phyloP scores from a whole-genome alignment of 495 filamentous ascomycete species.

The Podospora pseudopauciseta region DNA sequence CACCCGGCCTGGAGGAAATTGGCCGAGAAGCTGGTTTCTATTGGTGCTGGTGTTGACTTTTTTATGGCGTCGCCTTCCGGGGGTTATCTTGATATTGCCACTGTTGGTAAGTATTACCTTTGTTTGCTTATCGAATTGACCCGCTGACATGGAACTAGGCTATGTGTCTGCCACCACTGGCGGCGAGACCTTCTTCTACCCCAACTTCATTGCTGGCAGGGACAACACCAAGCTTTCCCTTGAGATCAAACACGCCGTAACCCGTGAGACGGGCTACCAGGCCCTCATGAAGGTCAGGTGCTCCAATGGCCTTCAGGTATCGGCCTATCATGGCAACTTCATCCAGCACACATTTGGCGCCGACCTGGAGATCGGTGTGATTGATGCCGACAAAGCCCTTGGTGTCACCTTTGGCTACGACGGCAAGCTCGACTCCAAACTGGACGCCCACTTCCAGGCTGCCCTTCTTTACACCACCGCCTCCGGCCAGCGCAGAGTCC shows the following conservation, averaged over 20 bases:
- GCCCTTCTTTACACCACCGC: slow-evolving; percentile 93
- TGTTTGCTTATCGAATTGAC: not conserved
- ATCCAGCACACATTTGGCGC: slow-evolving; percentile 90
- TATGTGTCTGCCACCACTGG: slow-evolving; percentile 75
- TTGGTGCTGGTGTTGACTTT: slow-evolving; percentile 85
- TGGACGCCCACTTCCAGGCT: slow-evolving; percentile 97
- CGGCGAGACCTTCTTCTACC: slow-evolving; percentile 92
- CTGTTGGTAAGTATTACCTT: slow-evolving; percentile 64
- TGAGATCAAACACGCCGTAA: slow-evolving; percentile 85
- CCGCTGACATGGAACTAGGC: slow-evolving; percentile 42
- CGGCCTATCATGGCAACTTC: slow-evolving; percentile 93
- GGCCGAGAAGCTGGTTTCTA: slow-evolving; percentile 82
- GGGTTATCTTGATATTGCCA: slow-evolving; percentile 90
- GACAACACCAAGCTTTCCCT: slow-evolving; percentile 79
- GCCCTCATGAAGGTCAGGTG: slow-evolving; percentile 98
- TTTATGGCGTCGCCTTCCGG: slow-evolving; percentile 88
- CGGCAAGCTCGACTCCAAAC: slow-evolving; percentile 91
- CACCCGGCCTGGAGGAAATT: slow-evolving; percentile 78
- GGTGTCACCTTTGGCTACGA: slow-evolving; percentile 93
- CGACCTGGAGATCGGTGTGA: slow-evolving; percentile 88
- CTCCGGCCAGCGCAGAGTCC: slow-evolving; percentile 81
- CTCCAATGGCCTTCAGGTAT: slow-evolving; percentile 92
- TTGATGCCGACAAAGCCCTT: slow-evolving; percentile 91
- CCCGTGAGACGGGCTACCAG: slow-evolving; percentile 90
- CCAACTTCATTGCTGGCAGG: slow-evolving; percentile 85